Evolutionary conservation across 192 early-diverging fungal species (phyloP), one percentile per base, ranked within the genome.

Genomic region (Coemansia reversa): DNA sequence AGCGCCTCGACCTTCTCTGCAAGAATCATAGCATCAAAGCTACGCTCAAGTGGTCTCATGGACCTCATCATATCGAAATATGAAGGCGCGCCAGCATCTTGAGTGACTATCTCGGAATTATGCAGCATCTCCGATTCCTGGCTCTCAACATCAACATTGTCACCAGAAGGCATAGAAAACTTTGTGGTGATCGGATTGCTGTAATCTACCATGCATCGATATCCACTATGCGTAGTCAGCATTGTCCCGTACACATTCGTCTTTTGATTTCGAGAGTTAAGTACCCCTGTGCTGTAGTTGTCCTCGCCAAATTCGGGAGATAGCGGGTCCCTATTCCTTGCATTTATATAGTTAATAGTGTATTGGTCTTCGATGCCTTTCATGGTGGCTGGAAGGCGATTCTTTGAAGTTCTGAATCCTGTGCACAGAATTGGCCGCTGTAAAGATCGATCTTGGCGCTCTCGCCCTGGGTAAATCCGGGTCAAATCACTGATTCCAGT

Each of bases 331-430:
- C 39, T 22, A 27, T n/a, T 33, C 25, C 56, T 57, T 8, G 22
- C 2, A 5, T 27, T 5, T 7, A 4, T 0, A 19, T 19, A 30
- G 32, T 47, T 42, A 48, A 69, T 32, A 6, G 27, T 19, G 20
- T 61, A 76, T 24, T 29, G 29, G 22, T 28, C 24, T 20, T 39
- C 32, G 42, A 51, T 20, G 35, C 60, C 60, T 9, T 11, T 19
- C 70, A 79, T 69, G 2, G 76, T 79, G 23, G 39, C 51, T 0
- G 76, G 76, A 33, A 79, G 60, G 11, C 63, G 42, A 25, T 62
- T 16, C 14, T 54, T 25, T 45, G 39, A 45, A 16, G 39, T 14
- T 9, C 39, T 16, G 39, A 45, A 45, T 4, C 12, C 8, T 12
- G 39, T 16, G 14, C 7, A 9, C 39, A 45, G 3, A 45, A 45